A percentile compares a stretch with the other conserved stretches of the same genome.
Conservation (phyloP, 768 basidiomycete species). For the Gautieria morchelliformis region DNA sequence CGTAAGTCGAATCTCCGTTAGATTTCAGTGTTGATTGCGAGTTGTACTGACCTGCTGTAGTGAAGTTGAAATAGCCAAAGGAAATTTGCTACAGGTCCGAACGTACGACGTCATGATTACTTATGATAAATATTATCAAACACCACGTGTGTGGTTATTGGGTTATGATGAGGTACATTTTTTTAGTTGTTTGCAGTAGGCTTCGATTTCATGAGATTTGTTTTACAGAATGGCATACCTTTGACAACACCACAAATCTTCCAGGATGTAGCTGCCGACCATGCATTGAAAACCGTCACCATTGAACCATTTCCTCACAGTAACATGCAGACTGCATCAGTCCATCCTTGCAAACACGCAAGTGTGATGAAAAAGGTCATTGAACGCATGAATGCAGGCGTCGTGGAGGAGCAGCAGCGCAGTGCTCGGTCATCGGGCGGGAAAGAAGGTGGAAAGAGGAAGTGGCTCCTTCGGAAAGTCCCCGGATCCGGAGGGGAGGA, state of each 20-base stretch:
- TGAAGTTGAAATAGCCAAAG: conserved; percentile 55
- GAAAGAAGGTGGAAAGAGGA: conserved; percentile 48
- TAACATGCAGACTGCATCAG: conserved; percentile 79
- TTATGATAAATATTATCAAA: conserved; percentile 99
- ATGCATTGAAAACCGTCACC: conserved; percentile 97
- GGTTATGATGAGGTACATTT: conserved; percentile 86
- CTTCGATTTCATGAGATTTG: conserved; percentile 7
- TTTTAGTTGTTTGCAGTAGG: not conserved
- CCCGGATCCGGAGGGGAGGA: conserved; percentile 50
- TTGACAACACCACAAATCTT: conserved; percentile 87
- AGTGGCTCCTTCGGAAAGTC: conserved; percentile 78
- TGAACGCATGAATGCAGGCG: conserved; percentile 91
- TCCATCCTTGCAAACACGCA: conserved; percentile 98
- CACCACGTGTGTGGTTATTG: conserved; percentile 93
- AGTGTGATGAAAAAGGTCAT: conserved; percentile 99
- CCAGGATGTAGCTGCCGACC: conserved; percentile 95
- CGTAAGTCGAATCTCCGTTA: conserved; percentile 27
- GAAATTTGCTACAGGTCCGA: conserved; percentile 87
- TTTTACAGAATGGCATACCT: conserved; percentile 68
- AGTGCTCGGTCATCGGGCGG: conserved; percentile 28
- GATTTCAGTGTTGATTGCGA: conserved; percentile 3
- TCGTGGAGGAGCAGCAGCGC: conserved; percentile 70
- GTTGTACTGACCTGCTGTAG: conserved; percentile 24
- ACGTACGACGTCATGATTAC: conserved; percentile 99
- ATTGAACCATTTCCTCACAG: conserved; percentile 98